phyloP scores from a whole-genome alignment of 2,329 filamentous ascomycete species.

The Akanthomyces dipterigenus region DNA sequence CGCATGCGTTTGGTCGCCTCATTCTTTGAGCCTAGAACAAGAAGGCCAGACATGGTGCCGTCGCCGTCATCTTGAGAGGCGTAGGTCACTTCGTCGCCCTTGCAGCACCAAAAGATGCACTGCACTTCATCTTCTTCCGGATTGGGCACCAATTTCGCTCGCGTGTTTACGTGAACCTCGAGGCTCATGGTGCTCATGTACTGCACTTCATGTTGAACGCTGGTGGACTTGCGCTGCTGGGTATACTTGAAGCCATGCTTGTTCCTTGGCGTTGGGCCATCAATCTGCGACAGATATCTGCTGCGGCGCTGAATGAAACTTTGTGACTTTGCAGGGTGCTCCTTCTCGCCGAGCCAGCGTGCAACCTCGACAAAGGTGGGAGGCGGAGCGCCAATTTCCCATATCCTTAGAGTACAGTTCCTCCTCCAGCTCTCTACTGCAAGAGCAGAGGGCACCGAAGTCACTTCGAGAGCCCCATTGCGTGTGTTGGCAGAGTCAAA shows the following conservation, averaged over 20 bases:
- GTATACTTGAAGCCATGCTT: constrained; percentile 81
- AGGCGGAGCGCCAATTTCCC: constrained; percentile 69
- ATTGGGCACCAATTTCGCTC: constrained; percentile 74
- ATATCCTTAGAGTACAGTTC: constrained; percentile 45
- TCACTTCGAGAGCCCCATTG: neutral
- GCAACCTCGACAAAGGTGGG: constrained; percentile 65
- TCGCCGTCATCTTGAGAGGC: constrained; percentile 29
- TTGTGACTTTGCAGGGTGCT: constrained; percentile 13
- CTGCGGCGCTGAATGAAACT: constrained; percentile 20
- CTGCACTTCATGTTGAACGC: constrained; percentile 74
- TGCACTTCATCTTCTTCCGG: constrained; percentile 85
- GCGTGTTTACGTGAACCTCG: constrained; percentile 85
- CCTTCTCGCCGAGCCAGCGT: constrained; percentile 2
- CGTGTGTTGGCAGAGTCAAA: constrained; percentile 58
- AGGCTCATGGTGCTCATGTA: constrained; percentile 97
- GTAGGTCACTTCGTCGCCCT: constrained; percentile 59
- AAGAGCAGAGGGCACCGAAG: neutral
- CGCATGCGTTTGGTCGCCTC: constrained; percentile 53
- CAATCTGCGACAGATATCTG: constrained; percentile 70
- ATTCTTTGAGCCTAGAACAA: constrained; percentile 61
- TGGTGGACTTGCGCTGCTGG: constrained; percentile 66
- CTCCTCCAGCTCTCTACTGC: constrained; percentile 9
- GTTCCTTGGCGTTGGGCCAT: constrained; percentile 77
- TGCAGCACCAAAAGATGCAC: constrained; percentile 84
- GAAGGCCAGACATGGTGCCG: constrained; percentile 58